phyloP scores from a whole-genome alignment of 352 stramenopile genomes.

The Phytophthora aleatoria region DNA sequence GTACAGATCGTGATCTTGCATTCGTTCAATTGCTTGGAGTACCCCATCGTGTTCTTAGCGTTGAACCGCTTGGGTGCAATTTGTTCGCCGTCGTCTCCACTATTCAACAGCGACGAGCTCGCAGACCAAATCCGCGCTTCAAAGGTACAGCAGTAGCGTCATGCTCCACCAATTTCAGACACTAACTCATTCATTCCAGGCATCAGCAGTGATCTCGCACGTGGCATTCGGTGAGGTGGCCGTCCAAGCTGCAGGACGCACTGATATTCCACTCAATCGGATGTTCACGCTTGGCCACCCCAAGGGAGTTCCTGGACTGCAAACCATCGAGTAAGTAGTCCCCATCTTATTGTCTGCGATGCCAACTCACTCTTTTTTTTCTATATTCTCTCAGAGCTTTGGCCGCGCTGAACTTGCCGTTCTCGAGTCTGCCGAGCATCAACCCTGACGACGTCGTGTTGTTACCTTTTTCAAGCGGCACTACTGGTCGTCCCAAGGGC shows the following conservation, averaged over 20 bases:
- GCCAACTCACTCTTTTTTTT: neutral
- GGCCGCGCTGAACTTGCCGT: conserved; percentile 22
- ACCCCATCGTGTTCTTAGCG: conserved; percentile 51
- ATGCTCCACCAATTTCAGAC: neutral
- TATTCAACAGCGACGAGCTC: conserved; percentile 43
- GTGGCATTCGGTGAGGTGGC: conserved; percentile 30
- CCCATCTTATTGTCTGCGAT: neutral
- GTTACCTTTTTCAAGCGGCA: conserved; percentile 94
- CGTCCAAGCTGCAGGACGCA: conserved; percentile 22
- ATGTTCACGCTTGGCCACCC: conserved; percentile 38
- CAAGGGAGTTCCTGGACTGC: conserved; percentile 3
- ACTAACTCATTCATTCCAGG: conserved; percentile 13
- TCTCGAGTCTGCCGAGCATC: conserved; percentile 18
- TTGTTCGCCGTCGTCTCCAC: conserved; percentile 44
- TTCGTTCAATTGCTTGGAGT: conserved; percentile 62
- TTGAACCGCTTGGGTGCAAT: conserved; percentile 49
- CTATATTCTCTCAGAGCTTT: conserved; percentile 9
- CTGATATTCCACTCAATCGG: conserved; percentile 7
- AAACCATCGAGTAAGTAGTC: conserved; percentile 38
- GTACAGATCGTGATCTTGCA: conserved; percentile 48
- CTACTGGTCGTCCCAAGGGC: conserved; percentile 84
- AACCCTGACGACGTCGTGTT: conserved; percentile 25
- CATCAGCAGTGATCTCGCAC: conserved; percentile 40
- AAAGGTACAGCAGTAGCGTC: conserved; percentile 20
- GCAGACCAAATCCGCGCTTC: conserved; percentile 39